A percentile compares a stretch with the other conserved stretches of the same genome.
phyloP scores from a whole-genome alignment of 768 basidiomycete species.

The Trichaptum fuscoviolaceum region DNA sequence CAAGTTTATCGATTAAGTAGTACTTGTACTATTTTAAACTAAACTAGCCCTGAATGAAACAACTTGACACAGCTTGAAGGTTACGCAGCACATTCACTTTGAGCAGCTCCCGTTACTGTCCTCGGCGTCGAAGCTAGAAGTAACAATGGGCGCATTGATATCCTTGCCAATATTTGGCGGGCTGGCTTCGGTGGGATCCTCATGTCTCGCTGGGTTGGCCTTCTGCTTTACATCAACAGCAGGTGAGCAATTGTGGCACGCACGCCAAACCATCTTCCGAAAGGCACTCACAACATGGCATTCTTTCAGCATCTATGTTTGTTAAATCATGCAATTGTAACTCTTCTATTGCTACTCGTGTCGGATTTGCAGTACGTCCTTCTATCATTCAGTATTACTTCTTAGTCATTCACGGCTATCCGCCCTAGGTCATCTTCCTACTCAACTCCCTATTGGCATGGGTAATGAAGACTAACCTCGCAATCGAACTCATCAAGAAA shows the following conservation, averaged over 20 bases:
- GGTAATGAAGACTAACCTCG: slow-evolving; percentile 89
- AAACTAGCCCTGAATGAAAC: neutral
- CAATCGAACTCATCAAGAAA: slow-evolving; percentile 82
- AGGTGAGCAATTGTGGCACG: slow-evolving; percentile 39
- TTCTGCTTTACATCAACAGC: slow-evolving; percentile 87
- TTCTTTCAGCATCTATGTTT: slow-evolving; percentile 81
- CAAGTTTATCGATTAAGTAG: neutral
- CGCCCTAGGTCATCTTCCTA: slow-evolving; percentile 80
- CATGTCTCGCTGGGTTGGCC: slow-evolving; percentile 76
- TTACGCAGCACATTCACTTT: neutral
- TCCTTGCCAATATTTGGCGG: slow-evolving; percentile 69
- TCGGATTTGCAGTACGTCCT: slow-evolving; percentile 80
- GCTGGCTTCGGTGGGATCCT: slow-evolving; percentile 68
- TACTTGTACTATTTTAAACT: neutral
- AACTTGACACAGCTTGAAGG: neutral
- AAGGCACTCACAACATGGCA: slow-evolving; percentile 7
- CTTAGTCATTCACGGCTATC: neutral
- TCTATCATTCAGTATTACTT: neutral
- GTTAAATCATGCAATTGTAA: slow-evolving; percentile 99
- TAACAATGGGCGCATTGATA: slow-evolving; percentile 64
- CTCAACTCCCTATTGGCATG: slow-evolving; percentile 95
- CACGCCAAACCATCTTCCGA: slow-evolving; percentile 2
- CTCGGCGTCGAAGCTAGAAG: neutral
- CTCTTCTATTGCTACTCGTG: slow-evolving; percentile 94
- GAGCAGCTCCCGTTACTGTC: neutral